Evolutionary conservation across 305 asterid species (phyloP).

Genomic region (Petunia hybrid): DNA sequence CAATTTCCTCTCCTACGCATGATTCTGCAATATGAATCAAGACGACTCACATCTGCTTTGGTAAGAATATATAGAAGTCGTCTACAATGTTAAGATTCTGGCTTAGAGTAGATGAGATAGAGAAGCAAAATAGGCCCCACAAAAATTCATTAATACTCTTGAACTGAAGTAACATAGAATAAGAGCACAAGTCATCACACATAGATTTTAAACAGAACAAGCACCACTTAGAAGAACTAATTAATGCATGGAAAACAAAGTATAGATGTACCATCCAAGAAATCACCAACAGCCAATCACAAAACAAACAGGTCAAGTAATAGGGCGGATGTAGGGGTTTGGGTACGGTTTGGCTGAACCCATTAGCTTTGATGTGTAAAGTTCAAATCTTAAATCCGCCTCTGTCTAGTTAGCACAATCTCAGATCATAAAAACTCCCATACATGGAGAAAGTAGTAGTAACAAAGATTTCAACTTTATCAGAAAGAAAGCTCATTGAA

Average conservation of each 20-base stretch:
- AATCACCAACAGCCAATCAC: neutral
- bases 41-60: neutral
- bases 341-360: too few species aligned
- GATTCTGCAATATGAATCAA: neutral
- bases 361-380: too few species aligned
- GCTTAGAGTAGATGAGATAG: constrained; percentile 7
- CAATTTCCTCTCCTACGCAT: neutral
- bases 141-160: neutral
- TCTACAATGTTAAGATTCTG: neutral
- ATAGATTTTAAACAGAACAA: too few species aligned
- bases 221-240: neutral
- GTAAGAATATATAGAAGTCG: neutral
- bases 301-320: neutral
- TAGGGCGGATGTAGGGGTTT: neutral
- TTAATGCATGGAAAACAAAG: neutral
- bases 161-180: neutral
- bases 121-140: neutral
- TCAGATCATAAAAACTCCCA: neutral
- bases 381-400: too few species aligned
- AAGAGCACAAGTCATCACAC: neutral
- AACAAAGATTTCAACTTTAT: neutral
- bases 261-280: constrained; percentile 10
- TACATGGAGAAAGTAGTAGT: neutral
- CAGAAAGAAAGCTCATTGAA: neutral
- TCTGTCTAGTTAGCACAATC: neutral